Evolutionary conservation across 345 rosid genomes (phyloP), one percentile per base, ranked within the genome.

Genomic region (Boechera divaricarpa): DNA sequence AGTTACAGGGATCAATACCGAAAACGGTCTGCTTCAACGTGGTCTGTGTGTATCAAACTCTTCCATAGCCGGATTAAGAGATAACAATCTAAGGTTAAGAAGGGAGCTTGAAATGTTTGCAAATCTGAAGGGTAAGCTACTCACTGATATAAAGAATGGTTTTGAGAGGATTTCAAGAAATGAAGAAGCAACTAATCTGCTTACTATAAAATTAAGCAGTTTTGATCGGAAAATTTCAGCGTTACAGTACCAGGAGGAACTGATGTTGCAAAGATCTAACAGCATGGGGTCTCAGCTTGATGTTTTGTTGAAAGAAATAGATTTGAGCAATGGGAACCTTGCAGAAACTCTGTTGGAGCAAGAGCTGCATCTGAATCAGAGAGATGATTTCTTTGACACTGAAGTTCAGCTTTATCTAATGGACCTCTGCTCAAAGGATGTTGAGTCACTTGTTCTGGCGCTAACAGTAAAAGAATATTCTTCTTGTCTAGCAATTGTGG

Each of bases 21-120:
- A 95, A 86, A 92, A 89, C 74, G 87, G 94, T 80, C 85, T 95
- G 82, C 97, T 95, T 65, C 91, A 92, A 39, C 86, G 86, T 63
- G 94, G 94, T 33, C 84, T 95, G 76, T 65, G 86, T 73, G 87
- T 81, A 66, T 86, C 97, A 38, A 86, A 87, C 83, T 81, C 91
- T 73, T 82, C 86, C 58, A 84, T 95, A 67, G 84, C 86, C 69
- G 87, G 84, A 77, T 73, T 90, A 75, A 90, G 92, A 74, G 92
- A 92, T 83, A 91, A 84, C 71, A 92, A 94, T 79, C 77, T 71
- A 21, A 86, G 78, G 82, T 86, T 97, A 42, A 85, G 82, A 80
- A 83, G 78, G 77, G 99, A 95, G 89, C 94, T 95, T 61, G 90
- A 89, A 61, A 81, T 84, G 76, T 89, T 92, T 77, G 86, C 90